phyloP scores from a whole-genome alignment of 2,329 filamentous ascomycete genomes.

The Waltergamsia citrina region DNA sequence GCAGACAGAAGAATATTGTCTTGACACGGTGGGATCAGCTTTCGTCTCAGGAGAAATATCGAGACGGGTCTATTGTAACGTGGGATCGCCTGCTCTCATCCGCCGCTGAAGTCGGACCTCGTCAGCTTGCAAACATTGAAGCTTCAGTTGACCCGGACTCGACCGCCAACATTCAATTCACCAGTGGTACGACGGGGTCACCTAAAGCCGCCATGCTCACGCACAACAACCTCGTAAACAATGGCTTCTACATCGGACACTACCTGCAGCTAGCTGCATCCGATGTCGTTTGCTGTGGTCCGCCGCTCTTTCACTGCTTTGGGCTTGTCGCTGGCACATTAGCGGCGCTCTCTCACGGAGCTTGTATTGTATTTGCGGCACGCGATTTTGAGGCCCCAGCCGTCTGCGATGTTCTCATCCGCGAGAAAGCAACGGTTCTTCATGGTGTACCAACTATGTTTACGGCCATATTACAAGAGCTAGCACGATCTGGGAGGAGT shows the following conservation, averaged over 20 bases:
- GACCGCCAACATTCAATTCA: too few relatives aligned
- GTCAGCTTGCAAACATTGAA: too few relatives aligned
- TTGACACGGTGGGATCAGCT: too few relatives aligned
- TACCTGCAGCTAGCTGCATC: too few relatives aligned
- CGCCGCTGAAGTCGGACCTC: too few relatives aligned
- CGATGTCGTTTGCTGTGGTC: conserved; percentile 56
- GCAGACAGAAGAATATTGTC: too few relatives aligned
- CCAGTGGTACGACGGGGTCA: conserved; percentile 3
- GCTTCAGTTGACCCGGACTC: too few relatives aligned
- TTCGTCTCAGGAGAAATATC: too few relatives aligned
- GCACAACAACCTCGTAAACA: conserved; percentile 45
- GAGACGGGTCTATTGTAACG: too few relatives aligned
- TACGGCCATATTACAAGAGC: conserved; percentile 51
- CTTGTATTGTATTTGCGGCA: conserved; percentile 55
- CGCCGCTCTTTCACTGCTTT: conserved; percentile 61
- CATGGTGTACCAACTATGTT: conserved; percentile 60
- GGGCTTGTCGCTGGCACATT: conserved; percentile 64
- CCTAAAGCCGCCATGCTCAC: conserved; percentile 4
- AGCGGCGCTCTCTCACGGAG: conserved; percentile 54
- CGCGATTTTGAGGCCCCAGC: conserved; percentile 55
- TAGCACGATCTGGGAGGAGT: conserved; percentile 22
- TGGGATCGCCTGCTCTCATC: too few relatives aligned
- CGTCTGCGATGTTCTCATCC: conserved; percentile 44
- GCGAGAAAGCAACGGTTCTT: conserved; percentile 42
- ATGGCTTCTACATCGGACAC: conserved; percentile 51